A percentile compares a stretch with the other conserved stretches of the same genome.
phyloP scores from a whole-genome alignment of 495 filamentous ascomycete species.

The Aspergillus hancockii region DNA sequence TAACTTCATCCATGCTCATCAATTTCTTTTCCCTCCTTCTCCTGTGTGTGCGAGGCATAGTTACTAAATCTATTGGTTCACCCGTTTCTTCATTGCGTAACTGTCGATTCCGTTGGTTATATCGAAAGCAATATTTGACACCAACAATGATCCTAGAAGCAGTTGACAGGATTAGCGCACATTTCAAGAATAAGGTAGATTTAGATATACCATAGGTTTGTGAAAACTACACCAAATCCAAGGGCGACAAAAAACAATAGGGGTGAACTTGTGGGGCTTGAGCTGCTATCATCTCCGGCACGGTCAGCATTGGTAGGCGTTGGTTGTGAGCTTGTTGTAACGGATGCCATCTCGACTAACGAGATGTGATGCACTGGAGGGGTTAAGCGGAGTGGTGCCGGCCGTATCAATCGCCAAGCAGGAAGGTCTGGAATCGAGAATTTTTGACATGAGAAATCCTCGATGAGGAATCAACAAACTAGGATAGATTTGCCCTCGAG shows the following conservation, averaged over 20 bases:
- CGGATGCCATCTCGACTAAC: slow-evolving; percentile 24
- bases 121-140: slow-evolving; percentile 98
- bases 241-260: slow-evolving; percentile 96
- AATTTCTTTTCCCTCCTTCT: slow-evolving; percentile 92
- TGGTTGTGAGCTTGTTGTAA: slow-evolving; percentile 24
- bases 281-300: slow-evolving; percentile 26
- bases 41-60: slow-evolving; percentile 77
- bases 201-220: slow-evolving; percentile 83
- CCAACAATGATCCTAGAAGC: slow-evolving; percentile 94
- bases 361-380: neutral
- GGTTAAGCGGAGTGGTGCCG: neutral
- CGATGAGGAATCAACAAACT: neutral
- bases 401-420: neutral
- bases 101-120: slow-evolving; percentile 90
- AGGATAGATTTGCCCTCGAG: neutral
- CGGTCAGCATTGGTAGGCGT: slow-evolving; percentile 22
- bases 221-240: slow-evolving; percentile 98
- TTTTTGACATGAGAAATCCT: neutral
- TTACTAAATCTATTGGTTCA: slow-evolving; percentile 78
- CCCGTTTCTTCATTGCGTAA: slow-evolving; percentile 78
- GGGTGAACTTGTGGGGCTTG: slow-evolving; percentile 78
- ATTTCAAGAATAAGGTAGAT: slow-evolving; percentile 5
- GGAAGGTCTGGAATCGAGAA: neutral
- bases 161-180: slow-evolving; percentile 3
- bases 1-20: slow-evolving; percentile 98